Evolutionary conservation across 208 protist genomes (phyloP).

Genomic region (Herpetomonas tarakana): DNA sequence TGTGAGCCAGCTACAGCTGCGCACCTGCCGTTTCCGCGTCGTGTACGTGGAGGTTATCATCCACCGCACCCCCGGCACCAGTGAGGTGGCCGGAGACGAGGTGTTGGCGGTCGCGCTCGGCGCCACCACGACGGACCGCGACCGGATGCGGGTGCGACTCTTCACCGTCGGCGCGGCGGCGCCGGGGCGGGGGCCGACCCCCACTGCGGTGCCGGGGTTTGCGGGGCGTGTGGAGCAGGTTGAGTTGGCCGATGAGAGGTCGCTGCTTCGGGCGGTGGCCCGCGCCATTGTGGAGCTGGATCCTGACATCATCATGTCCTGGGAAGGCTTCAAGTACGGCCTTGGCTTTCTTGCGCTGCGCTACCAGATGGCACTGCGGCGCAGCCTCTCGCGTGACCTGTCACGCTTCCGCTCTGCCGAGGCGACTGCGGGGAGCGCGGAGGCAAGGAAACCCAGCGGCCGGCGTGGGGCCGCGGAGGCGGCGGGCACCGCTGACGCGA

Average conservation of each 20-base stretch:
- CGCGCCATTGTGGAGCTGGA: constrained; percentile 47
- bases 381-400: constrained; percentile 44
- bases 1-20: background rate
- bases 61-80: background rate
- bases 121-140: background rate
- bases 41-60: background rate
- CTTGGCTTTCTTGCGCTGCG: constrained; percentile 56
- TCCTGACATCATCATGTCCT: constrained; percentile 73
- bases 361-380: constrained; percentile 44
- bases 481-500: too few relatives aligned
- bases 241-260: constrained; percentile 34
- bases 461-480: background rate
- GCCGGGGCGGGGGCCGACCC: background rate
- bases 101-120: background rate
- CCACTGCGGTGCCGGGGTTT: constrained; percentile 7
- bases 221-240: constrained; percentile 34
- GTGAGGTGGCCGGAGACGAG: background rate
- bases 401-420: constrained; percentile 31
- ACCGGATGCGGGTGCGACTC: constrained; percentile 15
- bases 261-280: constrained; percentile 40
- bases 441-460: background rate
- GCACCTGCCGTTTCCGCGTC: background rate
- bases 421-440: background rate
- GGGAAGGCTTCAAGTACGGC: constrained; percentile 75
- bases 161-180: background rate